Evolutionary conservation across 768 basidiomycete species (phyloP).

Genomic region (Mycena alexandri): DNA sequence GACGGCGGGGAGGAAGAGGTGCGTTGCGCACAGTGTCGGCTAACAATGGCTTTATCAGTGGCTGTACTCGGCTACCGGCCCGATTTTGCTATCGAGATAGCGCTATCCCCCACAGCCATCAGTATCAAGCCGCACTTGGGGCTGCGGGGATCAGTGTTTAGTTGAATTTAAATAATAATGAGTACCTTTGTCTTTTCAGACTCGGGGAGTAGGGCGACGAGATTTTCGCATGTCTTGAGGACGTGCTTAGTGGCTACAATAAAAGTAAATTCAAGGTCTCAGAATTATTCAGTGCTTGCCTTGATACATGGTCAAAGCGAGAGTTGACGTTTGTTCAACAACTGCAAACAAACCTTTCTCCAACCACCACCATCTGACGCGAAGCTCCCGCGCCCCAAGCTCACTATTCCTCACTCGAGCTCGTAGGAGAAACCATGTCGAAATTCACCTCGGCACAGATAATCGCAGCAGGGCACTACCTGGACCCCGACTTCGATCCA

Average conservation of each 20-base stretch:
- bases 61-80: too few species aligned
- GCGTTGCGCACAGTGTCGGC: too few species aligned
- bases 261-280: neutral
- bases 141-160: conserved; percentile 51
- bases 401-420: neutral
- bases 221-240: conserved; percentile 63
- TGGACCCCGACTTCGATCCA: conserved; percentile 84
- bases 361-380: too few species aligned
- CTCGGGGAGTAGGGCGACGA: conserved; percentile 63
- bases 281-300: neutral
- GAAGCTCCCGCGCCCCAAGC: too few species aligned
- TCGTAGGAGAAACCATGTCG: conserved; percentile 64
- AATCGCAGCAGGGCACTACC: conserved; percentile 81
- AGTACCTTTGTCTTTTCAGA: conserved; percentile 67
- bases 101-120: too few species aligned
- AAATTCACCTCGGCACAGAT: conserved; percentile 84
- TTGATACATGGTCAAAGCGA: conserved; percentile 22
- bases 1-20: too few species aligned
- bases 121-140: conserved; percentile 51
- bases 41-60: too few species aligned
- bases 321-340: neutral
- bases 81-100: too few species aligned
- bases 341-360: too few species aligned
- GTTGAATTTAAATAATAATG: neutral
- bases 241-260: conserved; percentile 64